A percentile compares a stretch with the other conserved stretches of the same genome.
phyloP scores from a whole-genome alignment of 169 alveolate genomes.

The Babesia microti region DNA sequence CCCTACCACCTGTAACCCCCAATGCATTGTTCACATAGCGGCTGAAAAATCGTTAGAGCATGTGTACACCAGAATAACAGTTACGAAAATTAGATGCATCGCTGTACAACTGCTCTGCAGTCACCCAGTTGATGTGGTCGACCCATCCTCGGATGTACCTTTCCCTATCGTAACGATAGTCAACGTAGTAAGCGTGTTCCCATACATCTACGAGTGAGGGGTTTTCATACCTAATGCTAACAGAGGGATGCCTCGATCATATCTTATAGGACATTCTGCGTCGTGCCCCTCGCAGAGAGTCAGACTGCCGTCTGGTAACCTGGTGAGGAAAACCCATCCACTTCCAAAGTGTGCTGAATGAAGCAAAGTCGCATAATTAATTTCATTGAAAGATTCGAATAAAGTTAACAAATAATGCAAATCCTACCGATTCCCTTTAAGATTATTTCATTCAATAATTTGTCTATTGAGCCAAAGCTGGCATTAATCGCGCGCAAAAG shows the following conservation, averaged over 20 bases:
- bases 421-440: slow-evolving; percentile 31
- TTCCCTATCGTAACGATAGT: slow-evolving; percentile 76
- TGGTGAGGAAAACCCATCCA: slow-evolving; percentile 88
- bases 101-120: slow-evolving; percentile 14
- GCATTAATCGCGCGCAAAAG: slow-evolving; percentile 2
- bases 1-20: no score
- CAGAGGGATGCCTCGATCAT: slow-evolving; percentile 65
- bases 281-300: slow-evolving; percentile 71
- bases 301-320: slow-evolving; percentile 48
- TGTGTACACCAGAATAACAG: no score
- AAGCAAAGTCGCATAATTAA: background rate
- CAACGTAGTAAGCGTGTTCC: slow-evolving; percentile 91
- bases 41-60: no score
- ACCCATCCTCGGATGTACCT: slow-evolving; percentile 43
- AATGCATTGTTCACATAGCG: no score
- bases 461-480: slow-evolving; percentile 23
- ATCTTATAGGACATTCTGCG: slow-evolving; percentile 73
- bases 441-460: slow-evolving; percentile 30
- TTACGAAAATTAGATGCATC: no score
- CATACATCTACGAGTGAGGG: slow-evolving; percentile 70
- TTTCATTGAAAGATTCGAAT: slow-evolving; percentile 45
- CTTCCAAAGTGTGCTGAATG: slow-evolving; percentile 72
- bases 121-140: slow-evolving; percentile 22
- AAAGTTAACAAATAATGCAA: slow-evolving; percentile 34
- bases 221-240: slow-evolving; percentile 51